Evolutionary conservation across 495 filamentous ascomycete species (phyloP).

Genomic region (Bacidia rubella): DNA sequence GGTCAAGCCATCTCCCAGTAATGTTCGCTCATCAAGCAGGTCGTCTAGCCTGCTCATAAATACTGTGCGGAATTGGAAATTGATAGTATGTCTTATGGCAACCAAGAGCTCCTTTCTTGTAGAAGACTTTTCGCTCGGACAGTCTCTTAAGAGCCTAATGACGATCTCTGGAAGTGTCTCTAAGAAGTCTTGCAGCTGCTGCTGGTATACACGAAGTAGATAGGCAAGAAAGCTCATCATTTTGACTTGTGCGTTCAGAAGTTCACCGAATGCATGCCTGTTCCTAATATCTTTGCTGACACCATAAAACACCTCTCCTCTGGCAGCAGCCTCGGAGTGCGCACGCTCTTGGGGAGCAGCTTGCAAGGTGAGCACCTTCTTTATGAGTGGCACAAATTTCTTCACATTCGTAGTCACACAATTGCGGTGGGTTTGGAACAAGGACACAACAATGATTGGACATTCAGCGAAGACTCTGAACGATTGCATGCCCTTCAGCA

Average conservation of each 20-base stretch:
- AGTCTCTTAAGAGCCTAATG: slow-evolving; percentile 83
- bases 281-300: slow-evolving; percentile 92
- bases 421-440: slow-evolving; percentile 81
- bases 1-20: slow-evolving; percentile 91
- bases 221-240: slow-evolving; percentile 99
- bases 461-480: slow-evolving; percentile 98
- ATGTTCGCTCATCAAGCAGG: slow-evolving; percentile 77
- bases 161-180: slow-evolving; percentile 79
- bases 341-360: slow-evolving; percentile 89
- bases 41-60: slow-evolving; percentile 93
- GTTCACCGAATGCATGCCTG: slow-evolving; percentile 86
- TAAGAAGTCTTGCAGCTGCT: slow-evolving; percentile 80
- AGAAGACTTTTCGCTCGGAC: slow-evolving; percentile 82
- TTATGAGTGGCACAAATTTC: slow-evolving; percentile 85
- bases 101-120: slow-evolving; percentile 92
- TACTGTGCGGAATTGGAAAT: slow-evolving; percentile 95
- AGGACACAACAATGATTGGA: slow-evolving; percentile 95
- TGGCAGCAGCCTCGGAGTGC: slow-evolving; percentile 64
- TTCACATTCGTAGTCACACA: slow-evolving; percentile 77
- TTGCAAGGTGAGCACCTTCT: slow-evolving; percentile 75
- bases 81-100: slow-evolving; percentile 95
- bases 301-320: slow-evolving; percentile 73
- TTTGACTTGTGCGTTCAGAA: slow-evolving; percentile 96
- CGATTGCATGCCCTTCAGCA: slow-evolving; percentile 89
- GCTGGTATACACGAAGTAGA: slow-evolving; percentile 73